Conservation (phyloP, 2,329 filamentous ascomycete species). For the Trichoderma sp. region DNA sequence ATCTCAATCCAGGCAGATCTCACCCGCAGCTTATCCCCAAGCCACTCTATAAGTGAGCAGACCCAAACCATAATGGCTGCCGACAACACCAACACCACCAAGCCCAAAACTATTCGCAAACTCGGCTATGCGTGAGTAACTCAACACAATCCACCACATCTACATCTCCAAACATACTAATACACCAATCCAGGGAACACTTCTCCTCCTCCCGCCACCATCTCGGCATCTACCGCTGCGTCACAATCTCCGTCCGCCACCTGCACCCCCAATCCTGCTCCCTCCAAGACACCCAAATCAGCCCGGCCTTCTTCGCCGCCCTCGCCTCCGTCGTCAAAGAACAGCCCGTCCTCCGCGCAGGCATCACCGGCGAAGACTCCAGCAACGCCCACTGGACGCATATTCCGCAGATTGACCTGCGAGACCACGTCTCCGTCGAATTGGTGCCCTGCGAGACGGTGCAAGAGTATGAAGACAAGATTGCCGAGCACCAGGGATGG, state of each 20-base stretch:
- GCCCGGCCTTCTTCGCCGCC: slow-evolving; percentile 39
- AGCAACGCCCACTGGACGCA: slow-evolving; percentile 47
- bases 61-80: neutral
- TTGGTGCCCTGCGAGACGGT: slow-evolving; percentile 28
- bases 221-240: slow-evolving; percentile 50
- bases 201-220: slow-evolving; percentile 50
- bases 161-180: neutral
- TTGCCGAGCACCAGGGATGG: slow-evolving; percentile 41
- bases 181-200: slow-evolving; percentile 41
- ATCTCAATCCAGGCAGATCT: neutral
- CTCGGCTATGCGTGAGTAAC: slow-evolving; percentile 34
- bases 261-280: slow-evolving; percentile 16
- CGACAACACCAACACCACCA: neutral
- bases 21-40: neutral
- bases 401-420: slow-evolving; percentile 46
- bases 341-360: slow-evolving; percentile 53
- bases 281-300: neutral
- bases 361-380: slow-evolving; percentile 50
- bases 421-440: slow-evolving; percentile 45
- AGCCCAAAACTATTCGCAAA: slow-evolving; percentile 30
- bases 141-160: no score
- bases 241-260: slow-evolving; percentile 51
- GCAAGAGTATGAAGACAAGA: slow-evolving; percentile 35
- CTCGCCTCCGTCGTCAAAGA: slow-evolving; percentile 43
- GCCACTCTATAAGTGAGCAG: neutral